These are phyloP conservation scores for Erysimum pusillum DNA, from an alignment of 441 rosid species.

Conservation along the genomic window DNA sequence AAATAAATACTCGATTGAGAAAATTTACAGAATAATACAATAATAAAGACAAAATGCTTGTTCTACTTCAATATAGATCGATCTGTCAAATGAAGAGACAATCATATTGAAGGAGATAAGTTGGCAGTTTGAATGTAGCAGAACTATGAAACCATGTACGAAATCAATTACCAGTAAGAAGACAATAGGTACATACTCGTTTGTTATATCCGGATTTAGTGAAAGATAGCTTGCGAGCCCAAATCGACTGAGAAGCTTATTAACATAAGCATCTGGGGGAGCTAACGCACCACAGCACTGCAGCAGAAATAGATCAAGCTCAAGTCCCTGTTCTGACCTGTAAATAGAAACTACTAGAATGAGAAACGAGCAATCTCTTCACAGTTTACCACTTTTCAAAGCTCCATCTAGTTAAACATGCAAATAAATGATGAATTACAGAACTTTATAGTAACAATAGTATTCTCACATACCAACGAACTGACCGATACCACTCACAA, in stretches of 20 bases:
- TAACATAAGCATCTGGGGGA: slow-evolving; percentile 85
- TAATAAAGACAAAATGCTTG: slow-evolving; percentile 18
- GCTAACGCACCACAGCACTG: slow-evolving; percentile 99
- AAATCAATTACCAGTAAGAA: not conserved
- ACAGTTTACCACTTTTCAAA: slow-evolving; percentile 14
- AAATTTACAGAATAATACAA: slow-evolving; percentile 19
- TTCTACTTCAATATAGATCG: slow-evolving; percentile 13
- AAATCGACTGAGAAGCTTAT: slow-evolving; percentile 81
- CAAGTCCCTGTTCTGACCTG: slow-evolving; percentile 98
- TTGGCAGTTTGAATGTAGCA: slow-evolving; percentile 34
- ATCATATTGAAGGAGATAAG: slow-evolving; percentile 23
- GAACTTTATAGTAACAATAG: slow-evolving; percentile 28
- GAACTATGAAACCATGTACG: slow-evolving; percentile 22
- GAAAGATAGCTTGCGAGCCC: slow-evolving; percentile 77
- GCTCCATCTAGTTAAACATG: slow-evolving; percentile 25
- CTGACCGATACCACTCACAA: slow-evolving; percentile 88
- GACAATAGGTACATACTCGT: slow-evolving; percentile 66
- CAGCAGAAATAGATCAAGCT: slow-evolving; percentile 95
- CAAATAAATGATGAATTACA: slow-evolving; percentile 19
- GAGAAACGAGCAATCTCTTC: slow-evolving; percentile 30
- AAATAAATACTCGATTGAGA: not conserved
- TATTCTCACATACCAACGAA: slow-evolving; percentile 69
- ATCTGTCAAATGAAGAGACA: slow-evolving; percentile 18
- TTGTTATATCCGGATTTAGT: slow-evolving; percentile 58
- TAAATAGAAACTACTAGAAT: slow-evolving; percentile 47